Percentiles rank a stretch among this genome's conserved stretches.
phyloP scores from a whole-genome alignment of 2,329 filamentous ascomycete species.

The Botrytis deweyae region DNA sequence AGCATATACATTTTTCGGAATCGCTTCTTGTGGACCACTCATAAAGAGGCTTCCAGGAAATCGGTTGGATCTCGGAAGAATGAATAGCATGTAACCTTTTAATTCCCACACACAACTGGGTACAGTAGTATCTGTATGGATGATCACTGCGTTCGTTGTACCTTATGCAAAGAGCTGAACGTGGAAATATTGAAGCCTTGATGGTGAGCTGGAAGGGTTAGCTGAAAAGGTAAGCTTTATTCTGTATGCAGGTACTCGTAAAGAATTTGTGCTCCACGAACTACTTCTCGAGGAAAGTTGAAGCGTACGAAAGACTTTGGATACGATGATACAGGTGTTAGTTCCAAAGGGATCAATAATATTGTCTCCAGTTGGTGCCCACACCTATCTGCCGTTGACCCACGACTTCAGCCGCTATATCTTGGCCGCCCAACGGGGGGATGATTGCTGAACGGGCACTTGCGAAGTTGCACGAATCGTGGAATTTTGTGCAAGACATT shows the following conservation, averaged over 20 bases:
- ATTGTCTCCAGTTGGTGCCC: constrained; percentile 6
- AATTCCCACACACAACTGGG: neutral
- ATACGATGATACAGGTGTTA: neutral
- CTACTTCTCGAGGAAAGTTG: neutral
- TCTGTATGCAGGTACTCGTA: constrained; percentile 18
- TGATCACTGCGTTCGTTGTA: neutral
- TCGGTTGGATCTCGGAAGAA: constrained; percentile 13
- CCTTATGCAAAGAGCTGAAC: constrained; percentile 2
- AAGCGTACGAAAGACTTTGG: neutral
- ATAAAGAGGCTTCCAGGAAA: constrained; percentile 5
- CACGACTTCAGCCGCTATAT: constrained; percentile 14
- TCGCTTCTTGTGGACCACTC: constrained; percentile 9
- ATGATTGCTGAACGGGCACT: constrained; percentile 13
- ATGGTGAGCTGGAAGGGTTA: neutral
- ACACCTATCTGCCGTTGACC: constrained; percentile 7
- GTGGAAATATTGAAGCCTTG: constrained; percentile 7
- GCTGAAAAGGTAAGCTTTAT: neutral
- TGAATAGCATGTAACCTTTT: neutral
- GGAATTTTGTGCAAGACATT: constrained; percentile 17
- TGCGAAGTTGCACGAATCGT: constrained; percentile 14
- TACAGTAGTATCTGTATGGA: neutral
- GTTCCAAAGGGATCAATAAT: neutral
- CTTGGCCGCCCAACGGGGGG: neutral
- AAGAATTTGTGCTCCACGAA: neutral
- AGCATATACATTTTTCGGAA: neutral